Evolutionary conservation across 495 filamentous ascomycete genomes (phyloP).

Genomic region (Lasiosphaeria hispida): DNA sequence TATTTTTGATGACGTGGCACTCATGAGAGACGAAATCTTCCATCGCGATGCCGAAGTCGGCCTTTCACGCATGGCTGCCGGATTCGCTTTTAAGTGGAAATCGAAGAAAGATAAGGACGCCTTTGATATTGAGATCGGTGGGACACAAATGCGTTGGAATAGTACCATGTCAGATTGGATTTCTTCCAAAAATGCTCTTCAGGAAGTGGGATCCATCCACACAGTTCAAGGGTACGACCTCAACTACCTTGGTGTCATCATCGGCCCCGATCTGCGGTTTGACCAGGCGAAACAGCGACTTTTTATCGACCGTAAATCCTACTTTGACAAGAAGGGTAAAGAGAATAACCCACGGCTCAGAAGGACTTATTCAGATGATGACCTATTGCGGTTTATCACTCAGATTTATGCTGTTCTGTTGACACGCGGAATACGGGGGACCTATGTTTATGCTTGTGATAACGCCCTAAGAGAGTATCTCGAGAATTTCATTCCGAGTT

Average conservation of each 20-base stretch:
- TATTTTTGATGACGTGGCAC: not conserved
- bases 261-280: not conserved
- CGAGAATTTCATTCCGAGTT: not conserved
- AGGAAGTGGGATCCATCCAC: constrained; percentile 4
- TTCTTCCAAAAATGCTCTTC: not conserved
- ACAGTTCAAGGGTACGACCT: constrained; percentile 6
- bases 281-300: not conserved
- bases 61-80: constrained; percentile 3
- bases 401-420: not conserved
- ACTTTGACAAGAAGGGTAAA: constrained; percentile 6
- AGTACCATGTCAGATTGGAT: not conserved
- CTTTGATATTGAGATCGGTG: not conserved
- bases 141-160: not conserved
- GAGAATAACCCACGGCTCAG: not conserved
- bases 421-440: not conserved
- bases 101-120: not conserved
- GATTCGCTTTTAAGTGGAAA: not conserved
- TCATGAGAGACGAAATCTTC: not conserved
- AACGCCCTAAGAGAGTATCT: not conserved
- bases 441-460: not conserved
- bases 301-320: not conserved
- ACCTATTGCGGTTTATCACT: not conserved
- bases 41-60: not conserved
- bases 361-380: not conserved
- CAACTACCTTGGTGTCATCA: constrained; percentile 4